These are phyloP conservation scores for Exophiala xenobiotica DNA, from an alignment of 2,329 filamentous ascomycete species.

Conservation along the genomic window DNA sequence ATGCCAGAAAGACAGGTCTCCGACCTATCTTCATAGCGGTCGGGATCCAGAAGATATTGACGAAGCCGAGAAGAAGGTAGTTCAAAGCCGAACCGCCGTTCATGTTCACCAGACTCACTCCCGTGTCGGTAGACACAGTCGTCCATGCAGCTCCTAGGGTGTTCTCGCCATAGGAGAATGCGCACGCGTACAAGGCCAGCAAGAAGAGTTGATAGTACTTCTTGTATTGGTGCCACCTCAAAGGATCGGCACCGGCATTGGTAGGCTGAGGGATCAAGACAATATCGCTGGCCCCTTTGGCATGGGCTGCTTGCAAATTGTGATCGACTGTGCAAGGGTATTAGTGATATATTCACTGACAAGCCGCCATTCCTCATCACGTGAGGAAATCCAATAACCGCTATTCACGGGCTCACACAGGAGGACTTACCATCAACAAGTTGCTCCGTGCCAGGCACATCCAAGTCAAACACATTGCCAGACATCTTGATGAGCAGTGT, in stretches of 20 bases:
- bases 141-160: constrained; percentile 45
- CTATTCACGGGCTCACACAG: background rate
- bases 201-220: constrained; percentile 44
- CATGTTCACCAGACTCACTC: constrained; percentile 42
- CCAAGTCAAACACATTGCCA: constrained; percentile 15
- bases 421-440: constrained; percentile 33
- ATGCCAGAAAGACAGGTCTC: constrained; percentile 53
- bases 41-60: constrained; percentile 45
- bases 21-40: constrained; percentile 50
- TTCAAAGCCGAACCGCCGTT: constrained; percentile 44
- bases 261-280: constrained; percentile 38
- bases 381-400: too few relatives aligned
- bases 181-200: constrained; percentile 42
- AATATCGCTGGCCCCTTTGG: constrained; percentile 32
- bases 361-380: too few relatives aligned
- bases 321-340: constrained; percentile 24
- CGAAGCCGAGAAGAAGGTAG: constrained; percentile 43
- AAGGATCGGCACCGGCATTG: constrained; percentile 34
- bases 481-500: constrained; percentile 3
- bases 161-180: constrained; percentile 44
- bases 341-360: background rate
- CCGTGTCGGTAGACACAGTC: constrained; percentile 40
- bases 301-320: constrained; percentile 29
- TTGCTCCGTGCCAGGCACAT: constrained; percentile 39
- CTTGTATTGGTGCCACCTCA: constrained; percentile 39